A percentile compares a stretch with the other conserved stretches of the same genome.
Conservation (phyloP, 306 rosid genomes). For the Vachellia collinsii region DNA sequence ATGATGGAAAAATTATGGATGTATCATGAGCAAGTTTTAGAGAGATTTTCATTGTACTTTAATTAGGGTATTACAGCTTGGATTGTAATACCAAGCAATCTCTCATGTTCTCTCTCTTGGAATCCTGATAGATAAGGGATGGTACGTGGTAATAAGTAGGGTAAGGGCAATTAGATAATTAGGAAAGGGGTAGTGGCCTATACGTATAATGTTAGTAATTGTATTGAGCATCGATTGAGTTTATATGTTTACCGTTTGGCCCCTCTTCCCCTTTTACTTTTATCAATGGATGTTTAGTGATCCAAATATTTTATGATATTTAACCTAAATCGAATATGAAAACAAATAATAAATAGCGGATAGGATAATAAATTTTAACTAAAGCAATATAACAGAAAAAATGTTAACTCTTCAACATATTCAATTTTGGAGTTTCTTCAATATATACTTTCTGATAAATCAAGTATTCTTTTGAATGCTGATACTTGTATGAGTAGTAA, state of each 20-base stretch:
- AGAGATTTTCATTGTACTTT: not conserved
- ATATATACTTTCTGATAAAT: not conserved
- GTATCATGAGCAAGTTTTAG: not conserved
- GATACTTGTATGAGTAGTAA: not conserved
- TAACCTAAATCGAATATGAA: not conserved
- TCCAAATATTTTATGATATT: not conserved
- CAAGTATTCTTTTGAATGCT: not conserved
- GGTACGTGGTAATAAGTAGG: not conserved
- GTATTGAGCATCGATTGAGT: no score
- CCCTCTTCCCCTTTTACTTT: no score
- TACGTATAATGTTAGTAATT: no score
- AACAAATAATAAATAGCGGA: not conserved
- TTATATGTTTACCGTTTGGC: no score
- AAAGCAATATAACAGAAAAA: not conserved
- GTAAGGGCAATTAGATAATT: no score
- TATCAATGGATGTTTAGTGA: not conserved
- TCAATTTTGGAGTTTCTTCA: constrained; percentile 3
- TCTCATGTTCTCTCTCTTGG: not conserved
- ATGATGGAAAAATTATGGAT: not conserved
- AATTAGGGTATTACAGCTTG: not conserved
- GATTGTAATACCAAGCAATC: not conserved
- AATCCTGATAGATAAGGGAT: not conserved
- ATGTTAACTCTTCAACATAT: not conserved
- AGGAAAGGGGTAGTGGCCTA: no score
- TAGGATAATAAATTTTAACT: not conserved